Evolutionary conservation across 129 eudicot genomes (phyloP).

Genomic region (Erigeron canadensis): DNA sequence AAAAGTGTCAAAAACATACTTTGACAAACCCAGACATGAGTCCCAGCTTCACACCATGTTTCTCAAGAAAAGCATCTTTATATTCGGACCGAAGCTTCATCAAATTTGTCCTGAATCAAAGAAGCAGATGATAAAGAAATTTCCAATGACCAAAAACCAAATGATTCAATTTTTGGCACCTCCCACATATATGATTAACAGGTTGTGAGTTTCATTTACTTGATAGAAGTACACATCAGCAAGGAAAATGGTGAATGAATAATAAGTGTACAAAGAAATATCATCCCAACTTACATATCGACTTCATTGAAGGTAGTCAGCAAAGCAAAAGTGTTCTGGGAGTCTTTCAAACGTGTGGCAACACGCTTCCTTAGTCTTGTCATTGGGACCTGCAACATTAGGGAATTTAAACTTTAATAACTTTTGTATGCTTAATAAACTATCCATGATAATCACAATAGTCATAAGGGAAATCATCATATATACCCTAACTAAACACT

Average conservation of each 20-base stretch:
- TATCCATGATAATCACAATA: not conserved
- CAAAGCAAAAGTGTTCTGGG: conserved; percentile 72
- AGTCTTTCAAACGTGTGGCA: conserved; percentile 65
- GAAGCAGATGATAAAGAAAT: not conserved
- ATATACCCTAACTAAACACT: not conserved
- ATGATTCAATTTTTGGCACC: not conserved
- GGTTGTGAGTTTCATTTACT: not conserved
- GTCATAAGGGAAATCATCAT: no score
- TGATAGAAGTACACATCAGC: not conserved
- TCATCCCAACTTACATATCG: not conserved
- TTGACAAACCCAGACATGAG: not conserved
- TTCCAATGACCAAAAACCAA: not conserved
- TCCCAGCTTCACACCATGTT: not conserved
- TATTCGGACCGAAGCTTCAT: not conserved
- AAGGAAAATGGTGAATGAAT: not conserved
- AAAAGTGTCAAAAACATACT: not conserved
- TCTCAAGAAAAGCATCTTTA: not conserved
- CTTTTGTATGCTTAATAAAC: no score
- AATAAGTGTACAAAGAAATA: not conserved
- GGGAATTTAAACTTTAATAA: no score
- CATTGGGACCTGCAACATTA: conserved; percentile 54
- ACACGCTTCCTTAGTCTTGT: conserved; percentile 69
- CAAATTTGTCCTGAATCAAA: not conserved
- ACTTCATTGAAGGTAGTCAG: conserved; percentile 11
- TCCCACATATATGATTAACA: not conserved